Evolutionary conservation across 768 basidiomycete genomes (phyloP).

Genomic region (Mycena metata): DNA sequence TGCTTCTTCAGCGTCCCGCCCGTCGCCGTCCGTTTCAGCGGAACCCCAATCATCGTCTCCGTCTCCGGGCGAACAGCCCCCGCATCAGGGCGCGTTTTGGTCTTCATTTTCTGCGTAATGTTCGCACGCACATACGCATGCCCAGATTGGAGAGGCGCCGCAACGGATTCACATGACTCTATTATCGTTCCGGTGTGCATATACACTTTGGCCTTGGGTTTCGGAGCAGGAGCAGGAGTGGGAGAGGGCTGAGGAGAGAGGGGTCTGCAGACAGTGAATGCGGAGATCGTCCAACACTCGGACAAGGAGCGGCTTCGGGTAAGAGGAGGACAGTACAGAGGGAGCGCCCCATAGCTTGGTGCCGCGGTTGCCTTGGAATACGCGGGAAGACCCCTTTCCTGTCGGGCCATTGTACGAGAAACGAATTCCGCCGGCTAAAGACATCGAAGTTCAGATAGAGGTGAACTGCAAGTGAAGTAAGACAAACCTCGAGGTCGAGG

Average conservation of each 20-base stretch:
- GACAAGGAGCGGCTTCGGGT: slow-evolving; percentile 25
- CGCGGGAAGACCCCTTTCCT: too few relatives aligned
- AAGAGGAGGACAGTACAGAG: slow-evolving; percentile 8
- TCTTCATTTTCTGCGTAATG: slow-evolving; percentile 9
- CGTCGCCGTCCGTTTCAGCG: slow-evolving; percentile 18
- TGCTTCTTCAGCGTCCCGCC: slow-evolving; percentile 19
- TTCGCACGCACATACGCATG: slow-evolving; percentile 19
- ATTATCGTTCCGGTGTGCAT: slow-evolving; percentile 13
- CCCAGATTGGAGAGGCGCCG: slow-evolving; percentile 30
- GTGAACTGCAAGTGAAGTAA: neutral
- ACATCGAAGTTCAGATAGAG: neutral
- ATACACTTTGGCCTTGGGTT: slow-evolving; percentile 10
- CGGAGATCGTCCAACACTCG: slow-evolving; percentile 27
- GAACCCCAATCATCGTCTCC: neutral
- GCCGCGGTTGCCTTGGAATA: neutral
- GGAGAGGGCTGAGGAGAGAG: slow-evolving; percentile 23
- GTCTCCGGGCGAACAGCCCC: neutral
- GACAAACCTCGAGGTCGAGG: slow-evolving; percentile 7
- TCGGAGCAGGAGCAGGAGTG: slow-evolving; percentile 14
- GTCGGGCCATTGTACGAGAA: neutral
- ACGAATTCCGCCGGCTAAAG: slow-evolving; percentile 5
- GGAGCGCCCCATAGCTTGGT: neutral
- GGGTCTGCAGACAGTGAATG: slow-evolving; percentile 15
- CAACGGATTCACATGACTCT: slow-evolving; percentile 17
- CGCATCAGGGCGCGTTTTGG: slow-evolving; percentile 16